Percentiles rank a stretch among this genome's conserved stretches.
phyloP scores from a whole-genome alignment of 192 early-diverging fungal species.

The Coemansia sp. region DNA sequence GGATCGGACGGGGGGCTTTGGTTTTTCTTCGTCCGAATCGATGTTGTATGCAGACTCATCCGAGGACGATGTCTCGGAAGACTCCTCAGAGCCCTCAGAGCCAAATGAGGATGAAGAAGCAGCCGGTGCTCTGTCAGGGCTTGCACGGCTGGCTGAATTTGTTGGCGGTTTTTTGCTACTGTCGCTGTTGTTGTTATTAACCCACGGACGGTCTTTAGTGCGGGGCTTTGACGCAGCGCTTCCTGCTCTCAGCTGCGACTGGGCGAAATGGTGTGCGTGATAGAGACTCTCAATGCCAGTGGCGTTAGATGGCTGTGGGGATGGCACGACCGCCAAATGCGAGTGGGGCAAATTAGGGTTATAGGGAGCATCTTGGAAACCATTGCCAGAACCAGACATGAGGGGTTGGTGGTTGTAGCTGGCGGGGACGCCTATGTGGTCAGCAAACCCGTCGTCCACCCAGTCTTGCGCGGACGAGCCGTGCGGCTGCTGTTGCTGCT shows the following conservation, averaged over 20 bases:
- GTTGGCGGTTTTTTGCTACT: background rate
- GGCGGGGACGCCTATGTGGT: constrained; percentile 15
- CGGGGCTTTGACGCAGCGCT: constrained; percentile 9
- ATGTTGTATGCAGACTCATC: constrained; percentile 30
- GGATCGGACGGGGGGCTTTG: constrained; percentile 1
- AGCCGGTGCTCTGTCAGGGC: constrained; percentile 1
- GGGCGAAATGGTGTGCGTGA: background rate
- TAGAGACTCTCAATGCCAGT: background rate
- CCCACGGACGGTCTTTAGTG: constrained; percentile 34
- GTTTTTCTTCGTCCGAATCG: constrained; percentile 20
- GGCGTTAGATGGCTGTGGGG: constrained; percentile 2
- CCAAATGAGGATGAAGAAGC: constrained; percentile 8
- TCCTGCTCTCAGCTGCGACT: background rate
- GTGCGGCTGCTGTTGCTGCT: constrained; percentile 31
- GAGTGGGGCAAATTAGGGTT: constrained; percentile 34
- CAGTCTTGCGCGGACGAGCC: constrained; percentile 18
- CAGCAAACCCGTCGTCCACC: constrained; percentile 41
- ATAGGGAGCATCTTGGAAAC: constrained; percentile 37
- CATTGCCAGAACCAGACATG: background rate
- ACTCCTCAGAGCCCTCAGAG: background rate
- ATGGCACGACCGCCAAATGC: constrained; percentile 7
- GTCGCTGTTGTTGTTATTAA: constrained; percentile 10
- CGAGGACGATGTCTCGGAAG: constrained; percentile 16
- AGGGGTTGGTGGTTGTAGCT: constrained; percentile 16
- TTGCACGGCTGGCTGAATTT: background rate